These are phyloP conservation scores for Trichoderma asperellum DNA, from an alignment of 2,329 filamentous ascomycete species.

Conservation along the genomic window DNA sequence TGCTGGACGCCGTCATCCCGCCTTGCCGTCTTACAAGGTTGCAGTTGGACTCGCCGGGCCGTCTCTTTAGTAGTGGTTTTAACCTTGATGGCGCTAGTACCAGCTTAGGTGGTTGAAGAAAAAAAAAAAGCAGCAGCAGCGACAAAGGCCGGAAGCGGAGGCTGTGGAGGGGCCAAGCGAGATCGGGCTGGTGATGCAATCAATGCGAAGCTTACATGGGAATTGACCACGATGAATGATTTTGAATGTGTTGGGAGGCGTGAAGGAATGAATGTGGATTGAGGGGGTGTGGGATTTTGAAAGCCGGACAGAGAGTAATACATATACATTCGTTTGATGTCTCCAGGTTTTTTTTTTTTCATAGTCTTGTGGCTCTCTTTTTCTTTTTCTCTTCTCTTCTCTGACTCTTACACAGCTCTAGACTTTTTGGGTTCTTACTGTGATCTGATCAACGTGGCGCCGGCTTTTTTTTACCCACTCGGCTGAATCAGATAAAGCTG, in stretches of 20 bases:
- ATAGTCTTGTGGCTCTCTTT: not conserved
- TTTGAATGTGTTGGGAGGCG: not conserved
- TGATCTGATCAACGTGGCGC: constrained; percentile 24
- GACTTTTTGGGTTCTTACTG: constrained; percentile 14
- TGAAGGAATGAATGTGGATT: not conserved
- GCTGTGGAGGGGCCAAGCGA: not conserved
- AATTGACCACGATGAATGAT: not conserved
- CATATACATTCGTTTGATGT: not conserved
- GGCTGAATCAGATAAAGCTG: not conserved
- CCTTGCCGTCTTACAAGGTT: not conserved
- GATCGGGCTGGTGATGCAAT: not conserved
- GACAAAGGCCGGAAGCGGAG: not conserved
- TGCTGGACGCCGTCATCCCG: not conserved
- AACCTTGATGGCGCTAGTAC: not conserved
- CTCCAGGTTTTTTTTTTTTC: not conserved
- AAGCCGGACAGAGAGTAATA: not conserved
- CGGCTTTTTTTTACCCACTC: not conserved
- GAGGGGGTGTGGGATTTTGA: not conserved
- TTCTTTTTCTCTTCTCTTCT: not conserved
- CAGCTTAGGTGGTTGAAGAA: not conserved
- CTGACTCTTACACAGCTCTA: not conserved
- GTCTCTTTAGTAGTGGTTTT: not conserved
- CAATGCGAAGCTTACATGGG: not conserved
- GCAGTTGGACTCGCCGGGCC: not conserved
- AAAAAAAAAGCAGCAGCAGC: not conserved